Conservation (phyloP, 257 asterid genomes). For the Przewalskia tangutica region DNA sequence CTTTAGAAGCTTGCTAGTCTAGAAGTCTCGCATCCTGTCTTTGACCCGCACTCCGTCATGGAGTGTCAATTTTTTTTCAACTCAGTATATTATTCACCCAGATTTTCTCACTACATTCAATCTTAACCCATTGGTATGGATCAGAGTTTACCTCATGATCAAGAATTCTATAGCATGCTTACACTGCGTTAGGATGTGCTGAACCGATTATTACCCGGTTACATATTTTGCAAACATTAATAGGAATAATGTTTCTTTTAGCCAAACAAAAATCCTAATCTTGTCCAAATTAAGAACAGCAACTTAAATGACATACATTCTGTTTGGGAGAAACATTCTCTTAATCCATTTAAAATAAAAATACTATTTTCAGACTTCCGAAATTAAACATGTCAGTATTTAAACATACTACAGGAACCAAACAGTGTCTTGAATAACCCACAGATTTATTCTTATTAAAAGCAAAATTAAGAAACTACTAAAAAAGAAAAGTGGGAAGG, state of each 20-base stretch:
- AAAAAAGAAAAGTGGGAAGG: not conserved
- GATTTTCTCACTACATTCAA: too few species aligned
- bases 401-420: not conserved
- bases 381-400: not conserved
- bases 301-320: not conserved
- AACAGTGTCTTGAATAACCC: slow-evolving; percentile 2
- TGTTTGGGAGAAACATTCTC: not conserved
- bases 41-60: too few species aligned
- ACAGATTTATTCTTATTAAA: not conserved
- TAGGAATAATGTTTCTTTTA: not conserved
- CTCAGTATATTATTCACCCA: too few species aligned
- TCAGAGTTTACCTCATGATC: not conserved
- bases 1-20: too few species aligned
- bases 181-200: not conserved
- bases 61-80: too few species aligned
- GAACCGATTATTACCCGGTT: not conserved
- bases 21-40: too few species aligned
- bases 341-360: not conserved
- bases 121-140: too few species aligned
- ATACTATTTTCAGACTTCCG: not conserved
- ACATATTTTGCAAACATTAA: not conserved
- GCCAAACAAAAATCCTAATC: not conserved
- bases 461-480: not conserved
- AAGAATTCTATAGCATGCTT: not conserved
- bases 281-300: not conserved